Base-by-base conservation (phyloP, 306 rosid species). In the Vigna unguiculata region DNA sequence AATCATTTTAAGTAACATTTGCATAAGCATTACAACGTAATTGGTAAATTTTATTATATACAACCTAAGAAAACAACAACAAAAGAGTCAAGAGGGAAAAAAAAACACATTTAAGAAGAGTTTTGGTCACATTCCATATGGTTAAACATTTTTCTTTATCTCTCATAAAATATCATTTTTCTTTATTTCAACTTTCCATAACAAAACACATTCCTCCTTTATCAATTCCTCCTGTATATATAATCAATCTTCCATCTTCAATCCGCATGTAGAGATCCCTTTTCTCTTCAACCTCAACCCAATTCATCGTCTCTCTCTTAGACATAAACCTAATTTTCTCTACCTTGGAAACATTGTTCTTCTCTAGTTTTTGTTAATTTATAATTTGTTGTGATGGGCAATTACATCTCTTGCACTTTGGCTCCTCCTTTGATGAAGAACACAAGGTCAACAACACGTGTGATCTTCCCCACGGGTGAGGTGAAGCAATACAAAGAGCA, bases 331-430 rank as follows among this genome's bases (percentile, higher is more conserved):
- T 32, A 32, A 32, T 32, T 32, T 32, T 32, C 36, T 32, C 6
- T 32, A 32, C 36, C 36, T 32, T 4, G 0, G 36, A 32, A 32
- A 32, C 36, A 10, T 15, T 9, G 0, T 1, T 12, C 1, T 6
- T 2, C 7, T 2, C 1, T 4, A 0, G 0, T 54, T 54, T 30
- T 58, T 5, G 36, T 25, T 14, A 58, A 58, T 15, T 19, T 19
- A 52, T 17, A 58, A 6, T 58, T 28, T 25, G 0, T 24, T 1
- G 21, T 16, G 43, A 90, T 91, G 96, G 96, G 96, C 5, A 89
- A 87, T 83, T 89, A 91, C 63, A 60, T 84, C 20, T 89, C 96
- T 0, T 89, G 96, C 87, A 64, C 89, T 75, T 55, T 91, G 36
- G 80, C 83, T 14, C 61, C 89, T 12, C 87, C 90, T 19, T 43